These are phyloP conservation scores for Fusarium sp. DNA, from an alignment of 2,329 filamentous ascomycete genomes.

Conservation along the genomic window DNA sequence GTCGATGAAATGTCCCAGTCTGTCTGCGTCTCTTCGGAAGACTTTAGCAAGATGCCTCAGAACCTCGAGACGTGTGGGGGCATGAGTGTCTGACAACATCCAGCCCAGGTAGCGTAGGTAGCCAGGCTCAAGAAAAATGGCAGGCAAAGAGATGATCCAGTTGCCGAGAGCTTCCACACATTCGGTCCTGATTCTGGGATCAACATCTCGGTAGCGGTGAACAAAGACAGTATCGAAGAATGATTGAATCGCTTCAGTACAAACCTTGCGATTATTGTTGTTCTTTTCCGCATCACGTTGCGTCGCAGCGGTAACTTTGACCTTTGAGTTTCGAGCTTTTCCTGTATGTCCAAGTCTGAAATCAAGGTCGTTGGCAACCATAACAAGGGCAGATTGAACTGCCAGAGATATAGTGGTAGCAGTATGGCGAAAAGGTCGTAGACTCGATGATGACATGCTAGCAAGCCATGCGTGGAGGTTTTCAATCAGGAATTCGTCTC, in stretches of 20 bases:
- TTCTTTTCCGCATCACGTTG: conserved; percentile 78
- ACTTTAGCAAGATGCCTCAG: conserved; percentile 84
- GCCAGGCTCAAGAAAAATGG: conserved; percentile 88
- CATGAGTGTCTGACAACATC: conserved; percentile 87
- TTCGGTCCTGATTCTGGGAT: conserved; percentile 87
- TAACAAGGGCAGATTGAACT: conserved; percentile 82
- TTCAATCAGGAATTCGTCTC: conserved; percentile 81
- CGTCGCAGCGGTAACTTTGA: conserved; percentile 81
- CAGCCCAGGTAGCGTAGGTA: conserved; percentile 96
- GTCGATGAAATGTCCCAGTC: conserved; percentile 93
- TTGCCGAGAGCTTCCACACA: conserved; percentile 87
- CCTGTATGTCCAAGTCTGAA: conserved; percentile 79
- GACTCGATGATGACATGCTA: conserved; percentile 87
- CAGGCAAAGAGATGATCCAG: conserved; percentile 89
- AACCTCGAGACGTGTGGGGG: conserved; percentile 83
- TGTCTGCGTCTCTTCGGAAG: conserved; percentile 83
- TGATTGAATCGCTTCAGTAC: conserved; percentile 80
- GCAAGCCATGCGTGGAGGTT: conserved; percentile 91
- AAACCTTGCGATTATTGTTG: conserved; percentile 74
- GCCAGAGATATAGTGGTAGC: conserved; percentile 86
- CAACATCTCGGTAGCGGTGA: conserved; percentile 94
- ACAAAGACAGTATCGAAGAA: conserved; percentile 95
- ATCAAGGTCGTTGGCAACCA: conserved; percentile 77
- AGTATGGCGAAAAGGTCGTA: conserved; percentile 93
- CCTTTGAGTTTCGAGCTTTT: conserved; percentile 81